Evolutionary conservation across 306 rosid genomes (phyloP), one percentile per base, ranked within the genome.

Genomic region (Glycine latifolia): DNA sequence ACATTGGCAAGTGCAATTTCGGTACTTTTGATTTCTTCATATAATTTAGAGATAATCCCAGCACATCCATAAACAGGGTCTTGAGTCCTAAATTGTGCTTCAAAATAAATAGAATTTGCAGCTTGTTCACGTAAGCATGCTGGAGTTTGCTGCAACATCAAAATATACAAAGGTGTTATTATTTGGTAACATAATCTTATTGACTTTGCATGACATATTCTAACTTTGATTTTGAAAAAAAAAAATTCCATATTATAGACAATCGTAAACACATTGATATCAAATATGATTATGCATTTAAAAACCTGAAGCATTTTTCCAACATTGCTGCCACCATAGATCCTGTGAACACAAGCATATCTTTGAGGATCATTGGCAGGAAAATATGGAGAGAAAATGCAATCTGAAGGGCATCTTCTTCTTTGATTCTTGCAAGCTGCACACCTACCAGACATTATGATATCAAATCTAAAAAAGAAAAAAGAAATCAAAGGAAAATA

Each of bases 401-500:
- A 93, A 83, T 93, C 84, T 0, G 87, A 72, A 77, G 92, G 89
- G 16, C 95, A 95, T 54, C 75, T 90, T 72, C 94, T 89, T 85
- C 96, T 93, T 53, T 90, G 87, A 85, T 85, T 87, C 86, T 88
- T 92, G 78, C 97, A 92, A 85, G 94, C 95, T 33, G 92, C 95
- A 86, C 92, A 93, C 13, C 90, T 88, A 75, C 82, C 83, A 5
- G 65, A 60, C 31, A 74, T 77, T 83, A 84, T 84, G 56, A 7
- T 80, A 56, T 78, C 72, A 20, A 83, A 62, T 65, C 7, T 50
- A 56, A 3, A 16, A 3, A 75, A 79, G 43, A 39, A 17, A 20
- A n/a, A 61, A 17, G 5, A 77, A 81, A 87, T 85, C 87, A 17
- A 73, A 66, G 35, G 4, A 60, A 41, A 85, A 85, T 63, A 68